These are phyloP conservation scores for Cystobasidiopsis lactophilus DNA, from an alignment of 768 basidiomycete species.

Conservation along the genomic window DNA sequence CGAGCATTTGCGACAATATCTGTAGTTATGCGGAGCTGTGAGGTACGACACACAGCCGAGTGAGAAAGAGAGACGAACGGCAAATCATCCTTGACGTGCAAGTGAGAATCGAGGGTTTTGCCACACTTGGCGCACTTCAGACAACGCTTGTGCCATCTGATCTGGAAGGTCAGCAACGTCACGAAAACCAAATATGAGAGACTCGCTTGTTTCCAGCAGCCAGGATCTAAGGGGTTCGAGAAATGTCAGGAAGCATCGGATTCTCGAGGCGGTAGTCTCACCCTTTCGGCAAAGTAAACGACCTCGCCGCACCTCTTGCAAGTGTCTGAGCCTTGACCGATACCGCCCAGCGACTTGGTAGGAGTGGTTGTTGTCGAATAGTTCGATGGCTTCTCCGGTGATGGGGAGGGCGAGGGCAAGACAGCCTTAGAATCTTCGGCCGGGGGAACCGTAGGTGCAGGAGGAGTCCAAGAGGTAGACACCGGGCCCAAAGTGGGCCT, in stretches of 20 bases:
- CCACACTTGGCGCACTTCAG: slow-evolving; percentile 13
- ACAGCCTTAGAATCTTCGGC: too few relatives aligned
- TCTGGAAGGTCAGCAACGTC: too few relatives aligned
- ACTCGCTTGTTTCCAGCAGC: not conserved
- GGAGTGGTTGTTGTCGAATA: not conserved
- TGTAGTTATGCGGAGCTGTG: too few relatives aligned
- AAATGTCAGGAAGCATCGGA: not conserved
- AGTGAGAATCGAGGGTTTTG: slow-evolving; percentile 10
- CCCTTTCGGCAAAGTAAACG: slow-evolving; percentile 15
- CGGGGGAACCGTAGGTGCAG: too few relatives aligned
- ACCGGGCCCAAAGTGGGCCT: too few relatives aligned
- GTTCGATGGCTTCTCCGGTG: not conserved
- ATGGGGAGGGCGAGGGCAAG: slow-evolving; percentile 4
- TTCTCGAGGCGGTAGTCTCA: slow-evolving; percentile 3
- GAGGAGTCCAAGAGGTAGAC: too few relatives aligned
- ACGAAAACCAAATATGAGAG: too few relatives aligned
- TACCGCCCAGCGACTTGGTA: not conserved
- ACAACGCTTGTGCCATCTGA: slow-evolving; percentile 15
- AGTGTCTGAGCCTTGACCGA: not conserved
- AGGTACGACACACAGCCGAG: too few relatives aligned
- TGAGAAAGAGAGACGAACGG: not conserved
- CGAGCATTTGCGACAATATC: not conserved
- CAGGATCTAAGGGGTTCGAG: not conserved
- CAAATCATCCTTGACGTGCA: slow-evolving; percentile 11
- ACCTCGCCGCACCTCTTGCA: slow-evolving; percentile 12